phyloP scores from a whole-genome alignment of 352 stramenopile species.

The Phytophthora aleatoria region DNA sequence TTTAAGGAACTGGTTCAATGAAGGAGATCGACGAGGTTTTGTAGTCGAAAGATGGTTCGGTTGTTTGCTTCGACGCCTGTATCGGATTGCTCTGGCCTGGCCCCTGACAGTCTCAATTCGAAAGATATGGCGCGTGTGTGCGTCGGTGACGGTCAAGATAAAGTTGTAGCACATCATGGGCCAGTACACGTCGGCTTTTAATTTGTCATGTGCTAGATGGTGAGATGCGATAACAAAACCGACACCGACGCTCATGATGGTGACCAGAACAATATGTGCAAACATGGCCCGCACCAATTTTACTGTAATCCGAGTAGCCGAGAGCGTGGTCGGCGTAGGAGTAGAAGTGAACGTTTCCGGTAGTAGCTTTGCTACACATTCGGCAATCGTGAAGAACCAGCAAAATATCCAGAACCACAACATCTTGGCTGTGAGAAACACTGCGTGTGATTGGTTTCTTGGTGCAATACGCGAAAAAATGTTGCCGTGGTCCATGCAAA shows the following conservation, averaged over 20 bases:
- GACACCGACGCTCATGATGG: constrained; percentile 11
- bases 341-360: constrained; percentile 18
- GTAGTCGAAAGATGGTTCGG: neutral
- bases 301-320: neutral
- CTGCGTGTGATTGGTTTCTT: constrained; percentile 10
- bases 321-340: constrained; percentile 1
- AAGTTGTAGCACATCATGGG: constrained; percentile 33
- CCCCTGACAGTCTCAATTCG: constrained; percentile 20
- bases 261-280: constrained; percentile 9
- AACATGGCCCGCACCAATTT: constrained; percentile 25
- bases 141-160: constrained; percentile 24
- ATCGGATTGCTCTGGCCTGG: constrained; percentile 4
- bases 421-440: constrained; percentile 27
- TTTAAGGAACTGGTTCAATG: constrained; percentile 8
- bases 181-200: constrained; percentile 26
- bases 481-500: constrained; percentile 18
- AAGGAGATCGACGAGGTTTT: constrained; percentile 11
- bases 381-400: constrained; percentile 25
- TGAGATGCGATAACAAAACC: constrained; percentile 9
- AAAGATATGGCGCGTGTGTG: constrained; percentile 29
- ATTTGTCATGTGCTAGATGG: neutral
- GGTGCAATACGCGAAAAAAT: constrained; percentile 1
- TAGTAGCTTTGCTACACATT: constrained; percentile 24
- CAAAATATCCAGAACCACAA: constrained; percentile 29
- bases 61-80: constrained; percentile 8